These are phyloP conservation scores for Periglandula ipomoeae DNA, from an alignment of 2,329 filamentous ascomycete species.

Conservation along the genomic window DNA sequence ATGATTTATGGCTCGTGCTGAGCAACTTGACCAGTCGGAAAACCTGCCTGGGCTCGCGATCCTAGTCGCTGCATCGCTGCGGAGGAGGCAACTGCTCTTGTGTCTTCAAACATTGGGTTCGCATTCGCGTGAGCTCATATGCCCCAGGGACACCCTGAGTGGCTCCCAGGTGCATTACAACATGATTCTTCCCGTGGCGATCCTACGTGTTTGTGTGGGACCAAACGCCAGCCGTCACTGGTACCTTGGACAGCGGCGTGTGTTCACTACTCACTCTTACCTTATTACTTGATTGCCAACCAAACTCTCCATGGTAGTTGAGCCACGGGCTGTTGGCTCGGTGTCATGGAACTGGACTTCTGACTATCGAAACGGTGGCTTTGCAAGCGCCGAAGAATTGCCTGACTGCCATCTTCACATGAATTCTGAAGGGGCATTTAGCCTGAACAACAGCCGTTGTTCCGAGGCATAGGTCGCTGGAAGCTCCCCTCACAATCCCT, in stretches of 20 bases:
- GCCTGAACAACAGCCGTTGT: neutral
- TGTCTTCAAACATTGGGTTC: neutral
- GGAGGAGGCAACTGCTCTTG: neutral
- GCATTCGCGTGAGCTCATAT: too few relatives aligned
- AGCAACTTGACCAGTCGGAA: conserved; percentile 1
- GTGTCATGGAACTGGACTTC: neutral
- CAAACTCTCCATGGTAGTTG: too few relatives aligned
- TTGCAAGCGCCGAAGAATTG: too few relatives aligned
- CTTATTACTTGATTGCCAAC: too few relatives aligned
- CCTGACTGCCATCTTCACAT: neutral
- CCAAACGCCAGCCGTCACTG: neutral
- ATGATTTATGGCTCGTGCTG: neutral
- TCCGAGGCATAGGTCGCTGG: neutral
- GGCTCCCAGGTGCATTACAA: too few relatives aligned
- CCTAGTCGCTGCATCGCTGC: neutral
- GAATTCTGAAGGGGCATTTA: neutral
- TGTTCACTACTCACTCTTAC: too few relatives aligned
- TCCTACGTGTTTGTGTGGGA: neutral
- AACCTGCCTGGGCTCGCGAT: neutral
- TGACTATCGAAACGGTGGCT: too few relatives aligned
- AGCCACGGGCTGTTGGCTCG: too few relatives aligned
- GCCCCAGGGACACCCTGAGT: too few relatives aligned
- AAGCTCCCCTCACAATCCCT: neutral
- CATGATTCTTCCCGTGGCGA: neutral
- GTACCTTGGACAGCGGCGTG: too few relatives aligned